Conservation (phyloP, 306 rosid species). For the Aeschynomene evenia region DNA sequence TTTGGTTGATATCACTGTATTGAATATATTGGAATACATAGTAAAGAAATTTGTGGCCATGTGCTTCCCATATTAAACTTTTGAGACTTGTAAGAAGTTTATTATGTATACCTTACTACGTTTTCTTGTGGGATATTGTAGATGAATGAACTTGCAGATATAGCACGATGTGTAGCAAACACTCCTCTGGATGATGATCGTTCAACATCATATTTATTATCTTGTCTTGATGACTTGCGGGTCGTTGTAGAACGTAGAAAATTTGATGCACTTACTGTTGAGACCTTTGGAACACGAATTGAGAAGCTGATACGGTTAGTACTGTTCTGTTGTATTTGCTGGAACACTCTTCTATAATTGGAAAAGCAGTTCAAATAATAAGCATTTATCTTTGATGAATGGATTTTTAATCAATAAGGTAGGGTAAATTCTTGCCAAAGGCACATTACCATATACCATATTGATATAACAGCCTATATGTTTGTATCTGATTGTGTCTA, state of each 20-base stretch:
- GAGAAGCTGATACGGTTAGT: constrained; percentile 91
- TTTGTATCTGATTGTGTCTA: not conserved
- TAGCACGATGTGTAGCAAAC: constrained; percentile 89
- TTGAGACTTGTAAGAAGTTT: not conserved
- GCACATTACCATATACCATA: not conserved
- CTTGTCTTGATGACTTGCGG: constrained; percentile 92
- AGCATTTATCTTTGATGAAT: not conserved
- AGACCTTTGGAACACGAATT: constrained; percentile 90
- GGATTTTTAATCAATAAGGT: constrained; percentile 16
- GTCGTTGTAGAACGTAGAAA: constrained; percentile 77
- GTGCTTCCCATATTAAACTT: not conserved
- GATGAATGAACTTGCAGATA: constrained; percentile 96
- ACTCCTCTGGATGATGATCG: constrained; percentile 79
- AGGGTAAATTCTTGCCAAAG: constrained; percentile 8
- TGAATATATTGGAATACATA: constrained; percentile 2
- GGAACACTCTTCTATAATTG: not conserved
- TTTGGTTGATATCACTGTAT: not conserved
- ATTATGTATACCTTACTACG: constrained; percentile 11
- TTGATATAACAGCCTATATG: constrained; percentile 6
- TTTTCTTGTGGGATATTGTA: constrained; percentile 38
- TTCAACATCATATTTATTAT: constrained; percentile 59
- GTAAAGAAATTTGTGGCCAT: not conserved
- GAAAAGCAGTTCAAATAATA: not conserved
- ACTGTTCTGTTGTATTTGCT: constrained; percentile 24
- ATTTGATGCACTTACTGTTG: constrained; percentile 82